Base-by-base conservation (phyloP, 352 stramenopile genomes). In the Saprolegnia parasitica region DNA sequence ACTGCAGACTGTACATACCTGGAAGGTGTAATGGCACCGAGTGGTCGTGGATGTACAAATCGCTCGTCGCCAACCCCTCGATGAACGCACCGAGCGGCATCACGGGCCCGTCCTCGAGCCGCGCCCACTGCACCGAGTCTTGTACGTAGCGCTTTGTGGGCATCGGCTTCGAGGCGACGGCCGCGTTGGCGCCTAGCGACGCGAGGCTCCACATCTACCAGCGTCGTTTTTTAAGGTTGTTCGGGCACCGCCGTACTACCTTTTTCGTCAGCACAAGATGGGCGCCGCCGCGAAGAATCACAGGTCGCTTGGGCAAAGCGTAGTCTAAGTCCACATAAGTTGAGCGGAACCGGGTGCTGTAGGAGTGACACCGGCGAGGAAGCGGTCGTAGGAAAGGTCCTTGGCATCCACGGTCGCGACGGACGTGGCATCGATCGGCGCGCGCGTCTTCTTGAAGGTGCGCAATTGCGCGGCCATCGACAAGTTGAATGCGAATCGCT, bases 21-120 rank as follows among this genome's bases (percentile, higher is more conserved):
- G 63, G 63, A 16, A 70, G 61, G 29, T 70, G 63, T 32, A 70
- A 24, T 13, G 63, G 63, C 9, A 70, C 21, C 20, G 63, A 70
- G 20, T 61, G 42, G 40, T 70, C 63, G 29, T 70, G 63, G 21
- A 70, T 9, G 21, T 70, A 70, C 21, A 70, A 8, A 18, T 29
- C 6, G 20, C 16, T 47, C 6, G 8, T 16, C 26, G 4, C 16
- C 21, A 62, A 16, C 18, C 21, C 20, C 0, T 29, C 46, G 50
- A 68, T 18, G 32, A 61, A 68, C 21, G 29, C 32, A 20, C 40
- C 18, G 11, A 70, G 21, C 35, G 63, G 20, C 45, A 62, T 5
- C n/a, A 18, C 13, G 9, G 63, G 63, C 8, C 63, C 63, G 4
- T 70, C 46, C 29, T 70, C 63, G 4, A 70, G 46, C 8, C 63